phyloP scores from a whole-genome alignment of 805 yeast genomes.

The Zygoascus ofunaensis region DNA sequence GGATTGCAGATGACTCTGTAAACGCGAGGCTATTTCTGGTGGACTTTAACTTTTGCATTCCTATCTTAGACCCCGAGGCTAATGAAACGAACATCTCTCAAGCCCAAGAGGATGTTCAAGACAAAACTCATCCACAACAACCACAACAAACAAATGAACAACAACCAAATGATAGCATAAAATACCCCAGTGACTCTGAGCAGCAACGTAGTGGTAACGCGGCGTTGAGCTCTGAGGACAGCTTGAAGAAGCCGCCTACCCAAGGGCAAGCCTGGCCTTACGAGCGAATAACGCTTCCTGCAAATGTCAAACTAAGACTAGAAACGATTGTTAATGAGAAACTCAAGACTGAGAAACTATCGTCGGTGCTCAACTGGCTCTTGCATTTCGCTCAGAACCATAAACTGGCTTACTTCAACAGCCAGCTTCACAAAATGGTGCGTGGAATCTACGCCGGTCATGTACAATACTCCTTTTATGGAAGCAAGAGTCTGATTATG shows the following conservation, averaged over 20 bases:
- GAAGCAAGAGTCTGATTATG: conserved; percentile 44
- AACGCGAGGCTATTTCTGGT: conserved; percentile 68
- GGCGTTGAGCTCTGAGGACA: not conserved
- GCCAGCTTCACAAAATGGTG: conserved; percentile 45
- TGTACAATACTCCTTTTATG: conserved; percentile 47
- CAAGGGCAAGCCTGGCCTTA: not conserved
- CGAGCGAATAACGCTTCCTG: conserved; percentile 8
- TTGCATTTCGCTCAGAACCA: conserved; percentile 54
- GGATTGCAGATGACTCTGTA: conserved; percentile 53
- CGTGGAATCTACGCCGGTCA: conserved; percentile 51
- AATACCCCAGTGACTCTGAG: not conserved
- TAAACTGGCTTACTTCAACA: conserved; percentile 51
- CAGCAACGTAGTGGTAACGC: not conserved
- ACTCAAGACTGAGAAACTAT: conserved; percentile 38
- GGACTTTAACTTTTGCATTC: conserved; percentile 48
- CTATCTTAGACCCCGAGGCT: conserved; percentile 31
- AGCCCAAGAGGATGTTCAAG: not conserved
- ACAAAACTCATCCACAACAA: not conserved
- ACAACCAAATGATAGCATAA: not conserved
- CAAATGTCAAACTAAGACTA: conserved; percentile 33
- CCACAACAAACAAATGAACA: not conserved
- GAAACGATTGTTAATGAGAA: conserved; percentile 49
- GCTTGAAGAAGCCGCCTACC: not conserved
- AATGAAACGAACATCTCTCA: not conserved
- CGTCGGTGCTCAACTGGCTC: conserved; percentile 47